Conservation (phyloP, 1,139 yeast species). For the Pichia sp. region DNA sequence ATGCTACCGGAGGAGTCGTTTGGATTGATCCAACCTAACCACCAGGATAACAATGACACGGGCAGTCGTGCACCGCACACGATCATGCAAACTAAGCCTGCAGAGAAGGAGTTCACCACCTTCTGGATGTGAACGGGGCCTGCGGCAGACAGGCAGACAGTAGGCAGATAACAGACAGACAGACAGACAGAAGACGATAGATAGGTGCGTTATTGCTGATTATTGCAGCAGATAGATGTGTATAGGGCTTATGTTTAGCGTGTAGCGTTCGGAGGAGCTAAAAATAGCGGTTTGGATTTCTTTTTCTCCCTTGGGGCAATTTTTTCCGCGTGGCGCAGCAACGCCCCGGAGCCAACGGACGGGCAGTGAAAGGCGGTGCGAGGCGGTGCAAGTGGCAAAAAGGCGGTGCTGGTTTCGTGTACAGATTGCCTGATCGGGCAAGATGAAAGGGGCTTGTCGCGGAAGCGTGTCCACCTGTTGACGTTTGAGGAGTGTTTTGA, state of each 20-base stretch:
- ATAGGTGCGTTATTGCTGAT: background rate
- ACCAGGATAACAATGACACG: conserved; percentile 58
- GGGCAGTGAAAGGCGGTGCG: background rate
- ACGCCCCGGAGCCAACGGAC: too few species aligned
- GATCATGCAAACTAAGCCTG: conserved; percentile 24
- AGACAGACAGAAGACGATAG: background rate
- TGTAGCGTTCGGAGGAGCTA: background rate
- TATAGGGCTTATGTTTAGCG: background rate
- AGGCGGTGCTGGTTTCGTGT: background rate
- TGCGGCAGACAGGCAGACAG: too few species aligned
- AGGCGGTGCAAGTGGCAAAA: background rate
- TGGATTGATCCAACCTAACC: conserved; percentile 52
- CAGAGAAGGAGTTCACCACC: conserved; percentile 19
- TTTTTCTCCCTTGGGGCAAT: background rate
- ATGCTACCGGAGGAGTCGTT: conserved; percentile 23
- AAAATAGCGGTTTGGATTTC: background rate
- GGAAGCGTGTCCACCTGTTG: background rate
- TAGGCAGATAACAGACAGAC: background rate
- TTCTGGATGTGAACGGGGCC: conserved; percentile 8
- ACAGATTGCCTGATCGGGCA: conserved; percentile 2
- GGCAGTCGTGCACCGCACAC: conserved; percentile 39
- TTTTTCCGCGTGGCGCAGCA: background rate
- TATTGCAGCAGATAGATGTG: too few species aligned
- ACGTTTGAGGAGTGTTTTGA: background rate
- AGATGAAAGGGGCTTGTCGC: background rate